Conservation (phyloP, 73 alveolate species). For the Paramecium caudatum region DNA sequence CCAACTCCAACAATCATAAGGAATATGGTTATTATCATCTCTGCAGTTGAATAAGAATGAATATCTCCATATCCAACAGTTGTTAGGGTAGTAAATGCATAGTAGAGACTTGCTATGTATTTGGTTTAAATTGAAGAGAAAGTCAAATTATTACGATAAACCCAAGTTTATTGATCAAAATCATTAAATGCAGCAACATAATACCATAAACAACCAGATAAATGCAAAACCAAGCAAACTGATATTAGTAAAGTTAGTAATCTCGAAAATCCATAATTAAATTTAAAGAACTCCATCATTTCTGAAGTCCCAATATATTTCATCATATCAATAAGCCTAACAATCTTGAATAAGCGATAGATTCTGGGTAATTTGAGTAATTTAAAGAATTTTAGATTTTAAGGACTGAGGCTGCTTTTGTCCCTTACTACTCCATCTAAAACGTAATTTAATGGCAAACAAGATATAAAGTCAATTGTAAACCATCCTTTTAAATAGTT, state of each 20-base stretch:
- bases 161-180: slow-evolving; percentile 90
- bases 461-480: slow-evolving; percentile 84
- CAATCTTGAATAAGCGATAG: slow-evolving; percentile 78
- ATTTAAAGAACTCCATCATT: slow-evolving; percentile 76
- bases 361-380: slow-evolving; percentile 81
- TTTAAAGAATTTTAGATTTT: slow-evolving; percentile 67
- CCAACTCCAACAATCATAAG: slow-evolving; percentile 87
- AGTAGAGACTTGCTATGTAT: slow-evolving; percentile 82
- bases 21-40: slow-evolving; percentile 75
- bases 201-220: slow-evolving; percentile 91
- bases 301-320: slow-evolving; percentile 68
- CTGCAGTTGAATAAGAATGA: slow-evolving; percentile 75
- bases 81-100: slow-evolving; percentile 85
- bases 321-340: slow-evolving; percentile 78
- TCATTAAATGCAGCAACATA: slow-evolving; percentile 86
- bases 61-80: slow-evolving; percentile 92
- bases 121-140: slow-evolving; percentile 67
- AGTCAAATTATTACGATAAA: slow-evolving; percentile 77
- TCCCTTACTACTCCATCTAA: slow-evolving; percentile 4
- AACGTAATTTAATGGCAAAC: slow-evolving; percentile 85
- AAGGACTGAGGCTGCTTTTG: slow-evolving; percentile 10
- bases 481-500: slow-evolving; percentile 86
- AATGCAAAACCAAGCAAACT: slow-evolving; percentile 84
- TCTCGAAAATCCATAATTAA: slow-evolving; percentile 81
- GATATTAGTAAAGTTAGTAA: slow-evolving; percentile 72